Evolutionary conservation across 805 yeast species (phyloP), one percentile per base, ranked within the genome.

Genomic region (Phaffomyces antillensis): DNA sequence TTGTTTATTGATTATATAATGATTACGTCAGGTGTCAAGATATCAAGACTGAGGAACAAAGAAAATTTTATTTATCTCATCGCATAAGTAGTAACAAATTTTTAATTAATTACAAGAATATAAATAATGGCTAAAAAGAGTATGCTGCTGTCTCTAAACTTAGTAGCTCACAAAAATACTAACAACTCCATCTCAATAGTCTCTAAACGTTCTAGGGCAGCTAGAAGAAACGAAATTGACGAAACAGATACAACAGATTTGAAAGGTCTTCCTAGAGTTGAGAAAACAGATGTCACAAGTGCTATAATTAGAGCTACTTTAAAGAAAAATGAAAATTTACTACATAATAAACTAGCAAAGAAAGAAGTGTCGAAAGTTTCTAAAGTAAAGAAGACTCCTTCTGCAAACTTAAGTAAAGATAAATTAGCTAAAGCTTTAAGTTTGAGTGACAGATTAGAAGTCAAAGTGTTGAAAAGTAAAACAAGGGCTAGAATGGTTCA

Each of bases 141-240:
- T 58, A 40, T 7, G 62, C 46, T 2, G 30, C 6, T 20, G 23
- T 20, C 23, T 20, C 5, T 20, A 20, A 5, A 20, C 23, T 20
- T 20, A 20, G 6, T 20, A 20, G 23, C 5, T 7, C 23, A 20
- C 23, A 8, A 28, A 11, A 3, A 5, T 34, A 34, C 36, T 34
- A 18, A 34, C 36, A 28, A 10, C 13, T 6, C 23, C 6, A 13
- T 6, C 10, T 7, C 20, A 11, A 3, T 37, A 67, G 74, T 80
- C 25, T 81, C 87, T 17, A 82, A 81, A 52, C 79, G 75, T 49
- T 81, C 89, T 37, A 74, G 93, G 66, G 88, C 89, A 3, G 90
- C 93, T 2, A 78, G 90, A 65, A 71, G 88, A 60, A 83, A 82
- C 7, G 76, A 72, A 47, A 62, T 66, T 13, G 65, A 58, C 4